phyloP scores from a whole-genome alignment of 352 stramenopile genomes.

The Pythium insidiosum region DNA sequence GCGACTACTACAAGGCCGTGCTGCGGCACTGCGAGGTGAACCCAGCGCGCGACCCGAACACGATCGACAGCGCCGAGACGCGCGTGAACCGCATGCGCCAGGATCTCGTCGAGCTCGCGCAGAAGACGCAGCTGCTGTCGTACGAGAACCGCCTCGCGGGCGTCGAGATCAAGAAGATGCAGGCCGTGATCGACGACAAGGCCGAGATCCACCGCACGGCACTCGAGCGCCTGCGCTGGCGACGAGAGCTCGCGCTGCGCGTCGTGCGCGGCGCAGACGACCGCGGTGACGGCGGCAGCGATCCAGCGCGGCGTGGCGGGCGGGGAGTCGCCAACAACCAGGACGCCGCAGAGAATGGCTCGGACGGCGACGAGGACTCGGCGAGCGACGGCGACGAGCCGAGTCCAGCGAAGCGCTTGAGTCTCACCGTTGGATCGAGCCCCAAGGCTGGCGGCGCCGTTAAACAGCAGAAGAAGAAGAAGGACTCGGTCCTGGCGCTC shows the following conservation, averaged over 20 bases:
- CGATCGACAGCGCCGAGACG: slow-evolving; percentile 60
- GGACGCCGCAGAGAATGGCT: no score
- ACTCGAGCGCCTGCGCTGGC: slow-evolving; percentile 55
- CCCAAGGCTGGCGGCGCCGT: no score
- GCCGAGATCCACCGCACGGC: slow-evolving; percentile 54
- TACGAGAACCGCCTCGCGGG: slow-evolving; percentile 59
- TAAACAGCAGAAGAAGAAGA: no score
- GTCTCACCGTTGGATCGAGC: no score
- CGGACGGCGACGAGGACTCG: no score
- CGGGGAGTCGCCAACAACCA: no score
- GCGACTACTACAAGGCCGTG: slow-evolving; percentile 78
- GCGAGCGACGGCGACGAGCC: no score
- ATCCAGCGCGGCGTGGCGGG: no score
- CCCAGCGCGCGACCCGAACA: slow-evolving; percentile 67
- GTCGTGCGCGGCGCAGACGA: slow-evolving; percentile 22
- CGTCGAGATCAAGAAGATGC: slow-evolving; percentile 57
- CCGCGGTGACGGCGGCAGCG: background rate
- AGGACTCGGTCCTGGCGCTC: background rate
- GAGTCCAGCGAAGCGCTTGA: no score
- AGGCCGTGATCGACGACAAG: slow-evolving; percentile 60
- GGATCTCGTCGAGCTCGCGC: slow-evolving; percentile 59
- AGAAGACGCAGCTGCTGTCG: slow-evolving; percentile 56
- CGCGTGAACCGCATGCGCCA: slow-evolving; percentile 50
- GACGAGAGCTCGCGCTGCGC: slow-evolving; percentile 51
- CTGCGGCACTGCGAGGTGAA: slow-evolving; percentile 73